Percentiles rank a stretch among this genome's conserved stretches.
These are phyloP conservation scores for Calonectria crousiana DNA, from an alignment of 2,329 filamentous ascomycete genomes.

Conservation along the genomic window DNA sequence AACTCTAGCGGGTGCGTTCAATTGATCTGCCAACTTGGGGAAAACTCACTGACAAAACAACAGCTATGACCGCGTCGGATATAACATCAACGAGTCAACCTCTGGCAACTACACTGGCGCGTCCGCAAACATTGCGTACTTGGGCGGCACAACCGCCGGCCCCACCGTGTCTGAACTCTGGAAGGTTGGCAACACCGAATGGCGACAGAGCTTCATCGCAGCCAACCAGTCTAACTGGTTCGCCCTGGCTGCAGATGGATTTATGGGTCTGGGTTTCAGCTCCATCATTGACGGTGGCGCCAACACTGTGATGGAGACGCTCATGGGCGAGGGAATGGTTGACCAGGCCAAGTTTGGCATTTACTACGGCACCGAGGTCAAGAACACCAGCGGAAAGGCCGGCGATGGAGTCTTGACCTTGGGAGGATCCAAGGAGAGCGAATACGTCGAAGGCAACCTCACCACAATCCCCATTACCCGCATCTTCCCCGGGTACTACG, in stretches of 20 bases:
- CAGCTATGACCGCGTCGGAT: constrained; percentile 45
- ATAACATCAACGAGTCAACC: constrained; percentile 42
- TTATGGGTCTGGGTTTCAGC: constrained; percentile 51
- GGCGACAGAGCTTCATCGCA: constrained; percentile 49
- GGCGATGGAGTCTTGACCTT: constrained; percentile 47
- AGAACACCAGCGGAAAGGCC: constrained; percentile 24
- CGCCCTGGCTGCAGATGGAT: constrained; percentile 48
- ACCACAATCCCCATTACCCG: constrained; percentile 36
- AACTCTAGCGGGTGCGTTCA: constrained; percentile 44
- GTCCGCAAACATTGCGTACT: constrained; percentile 44
- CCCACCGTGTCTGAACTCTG: constrained; percentile 44
- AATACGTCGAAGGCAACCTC: constrained; percentile 44
- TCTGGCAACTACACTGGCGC: constrained; percentile 39
- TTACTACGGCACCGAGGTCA: constrained; percentile 42
- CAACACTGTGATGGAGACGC: constrained; percentile 48
- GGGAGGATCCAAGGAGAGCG: constrained; percentile 47
- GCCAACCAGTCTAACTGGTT: constrained; percentile 47
- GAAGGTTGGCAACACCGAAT: constrained; percentile 34
- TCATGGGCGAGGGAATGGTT: constrained; percentile 44
- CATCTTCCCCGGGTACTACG: constrained; percentile 32
- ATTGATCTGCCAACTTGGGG: background rate
- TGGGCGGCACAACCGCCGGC: constrained; percentile 47
- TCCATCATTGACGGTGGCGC: constrained; percentile 47
- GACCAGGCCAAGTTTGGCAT: constrained; percentile 49
- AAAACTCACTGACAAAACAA: background rate